Conservation (phyloP, 768 basidiomycete species). For the Russula olivacea region DNA sequence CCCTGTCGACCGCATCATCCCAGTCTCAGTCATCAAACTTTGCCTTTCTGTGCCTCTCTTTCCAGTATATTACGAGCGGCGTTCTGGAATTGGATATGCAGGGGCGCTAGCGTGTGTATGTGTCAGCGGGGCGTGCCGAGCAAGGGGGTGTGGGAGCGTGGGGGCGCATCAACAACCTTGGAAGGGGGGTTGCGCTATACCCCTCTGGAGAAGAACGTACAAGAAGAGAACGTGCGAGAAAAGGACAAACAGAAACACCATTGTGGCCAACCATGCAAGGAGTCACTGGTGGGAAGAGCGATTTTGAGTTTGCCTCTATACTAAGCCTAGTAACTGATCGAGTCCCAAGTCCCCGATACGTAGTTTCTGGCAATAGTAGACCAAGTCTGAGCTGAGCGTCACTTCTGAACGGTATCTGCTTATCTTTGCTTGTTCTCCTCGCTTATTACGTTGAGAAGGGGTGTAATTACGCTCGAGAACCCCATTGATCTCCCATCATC, state of each 20-base stretch:
- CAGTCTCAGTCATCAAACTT: slow-evolving; percentile 8
- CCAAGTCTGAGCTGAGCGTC: too few relatives aligned
- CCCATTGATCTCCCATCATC: not conserved
- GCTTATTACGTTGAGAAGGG: not conserved
- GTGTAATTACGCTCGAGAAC: not conserved
- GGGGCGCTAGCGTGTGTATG: not conserved
- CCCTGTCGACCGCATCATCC: slow-evolving; percentile 7
- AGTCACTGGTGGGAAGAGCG: not conserved
- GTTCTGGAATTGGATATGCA: slow-evolving; percentile 4
- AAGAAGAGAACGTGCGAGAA: not conserved
- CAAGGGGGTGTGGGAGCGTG: not conserved
- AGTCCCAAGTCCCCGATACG: not conserved
- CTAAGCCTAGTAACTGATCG: not conserved
- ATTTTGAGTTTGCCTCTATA: not conserved
- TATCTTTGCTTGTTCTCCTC: not conserved
- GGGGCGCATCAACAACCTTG: not conserved
- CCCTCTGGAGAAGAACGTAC: not conserved
- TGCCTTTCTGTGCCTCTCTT: not conserved
- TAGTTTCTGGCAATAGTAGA: too few relatives aligned
- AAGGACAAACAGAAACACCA: not conserved
- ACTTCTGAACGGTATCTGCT: not conserved
- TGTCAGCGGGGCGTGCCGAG: slow-evolving; percentile 5
- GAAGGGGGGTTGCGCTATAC: not conserved
- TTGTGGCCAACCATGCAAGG: not conserved
- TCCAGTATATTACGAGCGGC: not conserved